Evolutionary conservation across 495 filamentous ascomycete species (phyloP), one percentile per base, ranked within the genome.

Genomic region (Cudoniella acicularis): DNA sequence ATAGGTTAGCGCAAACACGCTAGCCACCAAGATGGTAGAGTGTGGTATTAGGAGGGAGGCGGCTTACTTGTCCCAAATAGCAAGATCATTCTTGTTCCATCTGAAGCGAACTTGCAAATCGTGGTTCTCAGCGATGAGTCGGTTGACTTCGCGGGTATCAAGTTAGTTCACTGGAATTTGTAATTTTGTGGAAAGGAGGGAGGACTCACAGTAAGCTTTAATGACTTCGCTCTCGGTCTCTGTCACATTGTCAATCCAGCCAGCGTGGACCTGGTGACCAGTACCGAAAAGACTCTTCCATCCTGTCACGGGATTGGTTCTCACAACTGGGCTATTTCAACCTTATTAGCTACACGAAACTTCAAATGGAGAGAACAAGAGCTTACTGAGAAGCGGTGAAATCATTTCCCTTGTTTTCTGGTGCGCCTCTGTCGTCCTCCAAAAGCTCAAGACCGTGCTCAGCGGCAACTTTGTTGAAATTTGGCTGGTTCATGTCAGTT

Each of bases 271-370:
- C 70, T 87, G 84, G n/a, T 75, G 75, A 54, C 84, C 83, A 21
- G 84, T 80, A 2, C 79, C 84, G 64, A 83, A 91, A 16, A 92
- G 73, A 3, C 72, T 78, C 69, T 89, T 89, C 87, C 88, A 91
- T 59, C 0, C 81, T 79, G 58, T 84, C 40, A 55, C 84, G 0
- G 89, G 88, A 68, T 92, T 89, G 23, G 88, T 91, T 11, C 89
- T 85, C 30, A 91, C 73, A 0, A 90, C 81, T 0, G 87, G 85
- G 69, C 91, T 55, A 26, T 26, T n/a, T 21, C 11, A 53, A 54
- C 24, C 8, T 46, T 16, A 46, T 22, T 17, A 18, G 20, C 16
- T 16, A 21, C 24, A 23, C 23, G 8, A 10, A 46, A 43, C 1
- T 41, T 2, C 30, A 36, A 36, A 6, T 4, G 13, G 13, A 13